Evolutionary conservation across 164 flowering plant genomes (phyloP).

Genomic region (Stephania japonica): DNA sequence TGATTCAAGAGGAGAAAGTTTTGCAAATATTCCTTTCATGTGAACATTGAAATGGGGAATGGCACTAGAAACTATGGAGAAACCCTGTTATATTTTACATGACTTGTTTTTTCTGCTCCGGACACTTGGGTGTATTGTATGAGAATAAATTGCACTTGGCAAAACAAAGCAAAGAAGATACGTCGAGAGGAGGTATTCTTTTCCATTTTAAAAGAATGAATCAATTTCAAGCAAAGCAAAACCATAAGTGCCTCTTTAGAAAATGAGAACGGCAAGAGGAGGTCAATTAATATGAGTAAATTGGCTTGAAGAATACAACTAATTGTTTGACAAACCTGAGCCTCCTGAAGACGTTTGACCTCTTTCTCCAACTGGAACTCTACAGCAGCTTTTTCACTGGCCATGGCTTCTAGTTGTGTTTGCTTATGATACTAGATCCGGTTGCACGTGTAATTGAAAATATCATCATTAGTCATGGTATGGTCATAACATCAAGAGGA

Average conservation of each 20-base stretch:
- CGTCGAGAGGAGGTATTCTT: not conserved
- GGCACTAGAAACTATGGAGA: not conserved
- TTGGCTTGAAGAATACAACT: slow-evolving; percentile 3
- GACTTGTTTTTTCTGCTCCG: not conserved
- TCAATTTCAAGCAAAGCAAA: not conserved
- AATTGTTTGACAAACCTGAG: slow-evolving; percentile 46
- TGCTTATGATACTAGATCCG: slow-evolving; percentile 83
- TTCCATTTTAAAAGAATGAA: not conserved
- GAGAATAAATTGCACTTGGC: not conserved
- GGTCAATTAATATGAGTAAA: not conserved
- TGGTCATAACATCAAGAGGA: slow-evolving; percentile 4
- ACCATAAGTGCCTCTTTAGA: not conserved
- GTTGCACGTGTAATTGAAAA: not conserved
- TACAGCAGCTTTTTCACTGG: slow-evolving; percentile 97
- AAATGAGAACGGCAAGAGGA: not conserved
- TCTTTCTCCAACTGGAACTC: slow-evolving; percentile 97
- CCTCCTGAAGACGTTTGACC: slow-evolving; percentile 74
- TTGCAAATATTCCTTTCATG: not conserved
- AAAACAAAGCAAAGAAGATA: not conserved
- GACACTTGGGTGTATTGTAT: not conserved
- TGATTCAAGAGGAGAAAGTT: not conserved
- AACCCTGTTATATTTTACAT: not conserved
- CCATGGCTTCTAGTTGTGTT: slow-evolving; percentile 95
- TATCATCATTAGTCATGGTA: not conserved
- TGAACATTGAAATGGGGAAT: not conserved